Conservation (phyloP, 805 yeast genomes). For the Sugiyamaella boreocaroliniensis region DNA sequence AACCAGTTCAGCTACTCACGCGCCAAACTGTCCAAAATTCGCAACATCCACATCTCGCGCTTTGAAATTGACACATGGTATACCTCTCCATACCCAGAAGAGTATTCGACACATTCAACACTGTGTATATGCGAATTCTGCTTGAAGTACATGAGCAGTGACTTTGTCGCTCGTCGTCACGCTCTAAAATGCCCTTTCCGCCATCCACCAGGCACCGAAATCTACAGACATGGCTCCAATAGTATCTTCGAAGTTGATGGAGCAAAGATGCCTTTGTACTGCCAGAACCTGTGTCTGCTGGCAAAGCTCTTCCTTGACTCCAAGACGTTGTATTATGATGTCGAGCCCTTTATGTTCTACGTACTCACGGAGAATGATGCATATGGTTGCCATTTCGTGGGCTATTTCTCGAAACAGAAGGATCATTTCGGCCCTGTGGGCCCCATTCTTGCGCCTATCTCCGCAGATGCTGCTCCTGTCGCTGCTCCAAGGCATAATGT, state of each 20-base stretch:
- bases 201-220: slow-evolving; percentile 89
- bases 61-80: slow-evolving; percentile 86
- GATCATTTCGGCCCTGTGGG: not conserved
- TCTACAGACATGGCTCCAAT: slow-evolving; percentile 63
- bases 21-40: slow-evolving; percentile 36
- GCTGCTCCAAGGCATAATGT: slow-evolving; percentile 46
- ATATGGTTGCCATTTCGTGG: slow-evolving; percentile 67
- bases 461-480: slow-evolving; percentile 29
- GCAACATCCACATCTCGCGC: slow-evolving; percentile 62
- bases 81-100: slow-evolving; percentile 88
- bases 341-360: slow-evolving; percentile 90
- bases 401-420: slow-evolving; percentile 89
- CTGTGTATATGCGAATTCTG: slow-evolving; percentile 81
- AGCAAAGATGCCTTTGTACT: slow-evolving; percentile 66
- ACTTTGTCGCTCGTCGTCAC: slow-evolving; percentile 64
- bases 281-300: slow-evolving; percentile 83
- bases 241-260: slow-evolving; percentile 94
- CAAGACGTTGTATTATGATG: slow-evolving; percentile 88
- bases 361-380: slow-evolving; percentile 65
- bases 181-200: slow-evolving; percentile 59
- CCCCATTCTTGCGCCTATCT: slow-evolving; percentile 20
- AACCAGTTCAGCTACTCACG: slow-evolving; percentile 2
- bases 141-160: slow-evolving; percentile 67
- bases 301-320: slow-evolving; percentile 88
- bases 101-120: slow-evolving; percentile 54